These are phyloP conservation scores for Trametes punicea DNA, from an alignment of 768 basidiomycete species.

Conservation along the genomic window DNA sequence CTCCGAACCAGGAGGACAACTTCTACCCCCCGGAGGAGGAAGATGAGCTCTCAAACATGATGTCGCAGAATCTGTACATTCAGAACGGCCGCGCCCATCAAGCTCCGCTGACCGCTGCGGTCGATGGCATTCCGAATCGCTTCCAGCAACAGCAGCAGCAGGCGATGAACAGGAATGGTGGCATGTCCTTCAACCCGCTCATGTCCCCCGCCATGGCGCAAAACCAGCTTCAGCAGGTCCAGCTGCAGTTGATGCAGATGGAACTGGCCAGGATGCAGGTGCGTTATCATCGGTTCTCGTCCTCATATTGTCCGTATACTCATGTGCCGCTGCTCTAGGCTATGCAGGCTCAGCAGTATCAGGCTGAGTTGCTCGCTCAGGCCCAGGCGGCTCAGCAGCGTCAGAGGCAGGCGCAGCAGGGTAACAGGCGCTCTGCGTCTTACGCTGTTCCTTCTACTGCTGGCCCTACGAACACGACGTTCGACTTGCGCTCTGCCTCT, in stretches of 20 bases:
- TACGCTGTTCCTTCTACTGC: conserved; percentile 67
- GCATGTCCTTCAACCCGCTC: conserved; percentile 43
- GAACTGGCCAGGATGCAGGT: conserved; percentile 83
- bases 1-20: conserved; percentile 40
- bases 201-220: conserved; percentile 40
- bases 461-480: conserved; percentile 60
- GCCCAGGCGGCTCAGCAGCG: conserved; percentile 52
- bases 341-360: conserved; percentile 72
- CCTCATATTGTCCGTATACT: not conserved
- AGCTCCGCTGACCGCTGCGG: conserved; percentile 65
- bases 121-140: conserved; percentile 63
- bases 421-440: conserved; percentile 46
- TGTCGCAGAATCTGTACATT: conserved; percentile 50
- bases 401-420: conserved; percentile 49
- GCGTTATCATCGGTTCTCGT: conserved; percentile 21
- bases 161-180: conserved; percentile 52
- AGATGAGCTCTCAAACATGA: conserved; percentile 58
- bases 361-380: conserved; percentile 66
- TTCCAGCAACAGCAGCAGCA: conserved; percentile 61
- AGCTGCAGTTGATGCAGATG: conserved; percentile 84
- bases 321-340: conserved; percentile 38
- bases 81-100: conserved; percentile 35
- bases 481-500: conserved; percentile 60
- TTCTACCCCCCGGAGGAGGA: conserved; percentile 53
- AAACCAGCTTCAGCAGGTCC: conserved; percentile 60